Evolutionary conservation across 306 rosid genomes (phyloP), one percentile per base, ranked within the genome.

Genomic region (Acmispon strigosus): DNA sequence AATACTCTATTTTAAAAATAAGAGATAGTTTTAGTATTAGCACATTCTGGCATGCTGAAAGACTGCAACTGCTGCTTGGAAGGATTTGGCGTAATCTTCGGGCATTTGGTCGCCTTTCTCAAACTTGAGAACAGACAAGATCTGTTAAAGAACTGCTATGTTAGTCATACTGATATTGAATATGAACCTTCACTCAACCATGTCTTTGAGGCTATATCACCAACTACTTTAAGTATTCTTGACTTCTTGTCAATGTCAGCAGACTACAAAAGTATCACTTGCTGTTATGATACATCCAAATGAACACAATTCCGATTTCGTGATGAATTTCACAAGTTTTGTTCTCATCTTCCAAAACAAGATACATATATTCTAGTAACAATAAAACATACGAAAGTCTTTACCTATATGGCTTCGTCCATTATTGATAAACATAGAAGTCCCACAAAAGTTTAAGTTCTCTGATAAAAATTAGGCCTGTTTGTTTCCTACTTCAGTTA

Each of bases 1-100:
- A 14, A 53, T 61, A 45, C 5, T 63, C 14, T 6, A 5, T 56
- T 34, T 4, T 32, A 14, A 41, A 66, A 61, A 41, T 36, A 36
- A 72, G 20, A 56, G 39, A 8, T 8, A 10, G 51, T 51, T 52
- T 18, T 45, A 18, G 56, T 43, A 18, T 18, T 70, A 53, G 42
- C 41, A 93, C 98, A 93, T 87, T 82, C 80, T 87, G 81, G 98
- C 98, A 61, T 93, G 92, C 67, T 83, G 92, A 66, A 93, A 93
- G 62, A 90, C 97, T 8, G 98, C 84, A 64, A 89, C 52, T 45
- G 98, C 96, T 76, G 89, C 88, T 76, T 62, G 76, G 76, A 93
- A 93, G 76, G 88, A 86, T 70, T 78, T 83, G 72, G 83, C 77
- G 52, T 93, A 93, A 77, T 83, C 92, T 80, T 88, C 90, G 6